phyloP scores from a whole-genome alignment of 2,329 filamentous ascomycete species.

The Ascosphaera apis region DNA sequence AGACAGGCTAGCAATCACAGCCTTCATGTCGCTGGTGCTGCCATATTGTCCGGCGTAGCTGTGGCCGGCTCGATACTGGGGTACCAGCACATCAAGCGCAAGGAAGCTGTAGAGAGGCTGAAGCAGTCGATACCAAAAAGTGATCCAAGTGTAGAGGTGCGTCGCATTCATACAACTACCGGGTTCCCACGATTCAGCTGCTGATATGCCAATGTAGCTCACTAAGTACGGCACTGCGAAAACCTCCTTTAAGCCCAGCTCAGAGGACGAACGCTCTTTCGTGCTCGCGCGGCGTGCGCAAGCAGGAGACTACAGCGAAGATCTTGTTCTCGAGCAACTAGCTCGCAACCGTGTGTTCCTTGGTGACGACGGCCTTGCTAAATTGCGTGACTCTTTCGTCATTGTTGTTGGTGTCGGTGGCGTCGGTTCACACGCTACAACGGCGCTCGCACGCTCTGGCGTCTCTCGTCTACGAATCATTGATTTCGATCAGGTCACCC shows the following conservation, averaged over 20 bases:
- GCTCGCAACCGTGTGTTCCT: constrained; percentile 85
- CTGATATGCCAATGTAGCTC: constrained; percentile 18
- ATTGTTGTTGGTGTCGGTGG: constrained; percentile 84
- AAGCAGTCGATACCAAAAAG: constrained; percentile 39
- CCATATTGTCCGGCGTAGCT: constrained; percentile 20
- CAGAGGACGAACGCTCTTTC: constrained; percentile 34
- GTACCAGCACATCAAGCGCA: constrained; percentile 31
- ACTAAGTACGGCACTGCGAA: constrained; percentile 25
- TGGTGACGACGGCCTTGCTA: constrained; percentile 53
- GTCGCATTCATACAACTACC: too few relatives aligned
- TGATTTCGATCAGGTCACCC: constrained; percentile 92
- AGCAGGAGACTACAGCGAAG: constrained; percentile 45
- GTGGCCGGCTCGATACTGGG: constrained; percentile 31
- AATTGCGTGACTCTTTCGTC: constrained; percentile 61
- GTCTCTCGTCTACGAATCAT: constrained; percentile 72
- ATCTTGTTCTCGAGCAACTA: constrained; percentile 81
- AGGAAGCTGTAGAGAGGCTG: constrained; percentile 31
- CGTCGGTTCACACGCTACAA: constrained; percentile 76
- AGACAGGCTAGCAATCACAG: constrained; percentile 19
- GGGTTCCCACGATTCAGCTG: too few relatives aligned
- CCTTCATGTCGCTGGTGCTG: constrained; percentile 20
- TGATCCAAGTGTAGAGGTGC: not conserved
- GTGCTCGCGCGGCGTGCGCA: constrained; percentile 36
- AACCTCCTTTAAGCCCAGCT: constrained; percentile 13
- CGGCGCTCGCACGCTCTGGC: constrained; percentile 69